Evolutionary conservation across 345 rosid species (phyloP).

Genomic region (Brassica cretica): DNA sequence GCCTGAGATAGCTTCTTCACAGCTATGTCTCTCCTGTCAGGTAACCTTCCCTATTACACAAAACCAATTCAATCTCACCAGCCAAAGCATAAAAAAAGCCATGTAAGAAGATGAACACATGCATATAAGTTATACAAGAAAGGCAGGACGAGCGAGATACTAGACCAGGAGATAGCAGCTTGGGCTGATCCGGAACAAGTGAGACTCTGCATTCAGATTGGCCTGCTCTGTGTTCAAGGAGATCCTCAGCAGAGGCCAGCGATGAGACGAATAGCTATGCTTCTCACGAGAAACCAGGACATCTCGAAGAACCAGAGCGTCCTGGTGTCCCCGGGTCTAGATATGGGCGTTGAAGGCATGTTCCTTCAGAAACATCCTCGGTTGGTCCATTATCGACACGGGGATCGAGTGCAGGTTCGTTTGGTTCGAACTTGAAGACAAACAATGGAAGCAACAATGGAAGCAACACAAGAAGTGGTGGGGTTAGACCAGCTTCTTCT

Average conservation of each 20-base stretch:
- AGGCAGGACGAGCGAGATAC: slow-evolving; percentile 60
- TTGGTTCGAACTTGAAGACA: slow-evolving; percentile 48
- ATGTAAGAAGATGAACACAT: no score
- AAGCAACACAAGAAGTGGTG: slow-evolving; percentile 29
- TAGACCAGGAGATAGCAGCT: slow-evolving; percentile 57
- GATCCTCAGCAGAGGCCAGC: slow-evolving; percentile 70
- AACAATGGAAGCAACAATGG: no score
- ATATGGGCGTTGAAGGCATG: slow-evolving; percentile 56
- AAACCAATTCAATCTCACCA: slow-evolving; percentile 24
- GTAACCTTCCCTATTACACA: slow-evolving; percentile 76
- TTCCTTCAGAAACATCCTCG: slow-evolving; percentile 50
- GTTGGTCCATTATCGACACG: slow-evolving; percentile 41
- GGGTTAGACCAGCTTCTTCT: slow-evolving; percentile 33
- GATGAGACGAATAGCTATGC: slow-evolving; percentile 65
- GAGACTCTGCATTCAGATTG: slow-evolving; percentile 73
- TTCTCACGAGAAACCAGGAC: slow-evolving; percentile 64
- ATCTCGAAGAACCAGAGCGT: slow-evolving; percentile 59
- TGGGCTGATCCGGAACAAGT: slow-evolving; percentile 60
- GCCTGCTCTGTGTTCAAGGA: slow-evolving; percentile 82
- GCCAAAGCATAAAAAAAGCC: slow-evolving; percentile 4
- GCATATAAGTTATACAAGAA: slow-evolving; percentile 73
- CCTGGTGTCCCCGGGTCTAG: slow-evolving; percentile 73
- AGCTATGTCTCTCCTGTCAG: slow-evolving; percentile 89
- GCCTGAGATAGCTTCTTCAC: no score
- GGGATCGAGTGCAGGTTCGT: slow-evolving; percentile 42